Evolutionary conservation across 495 filamentous ascomycete species (phyloP).

Genomic region (Viridothelium virens): DNA sequence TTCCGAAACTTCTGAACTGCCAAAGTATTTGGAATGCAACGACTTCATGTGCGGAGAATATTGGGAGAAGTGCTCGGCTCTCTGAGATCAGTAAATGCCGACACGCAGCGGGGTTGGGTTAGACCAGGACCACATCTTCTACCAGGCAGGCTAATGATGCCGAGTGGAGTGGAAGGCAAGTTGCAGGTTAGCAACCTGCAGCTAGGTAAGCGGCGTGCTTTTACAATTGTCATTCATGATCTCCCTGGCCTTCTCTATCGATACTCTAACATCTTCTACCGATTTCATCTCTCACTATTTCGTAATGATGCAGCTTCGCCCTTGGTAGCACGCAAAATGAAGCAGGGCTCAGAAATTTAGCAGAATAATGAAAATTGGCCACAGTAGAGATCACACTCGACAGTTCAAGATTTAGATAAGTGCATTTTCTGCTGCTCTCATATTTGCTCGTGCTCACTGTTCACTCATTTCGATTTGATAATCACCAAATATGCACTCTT

Average conservation of each 20-base stretch:
- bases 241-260: neutral
- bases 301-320: neutral
- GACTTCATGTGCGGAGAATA: neutral
- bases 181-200: neutral
- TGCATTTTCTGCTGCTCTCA: neutral
- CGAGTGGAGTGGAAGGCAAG: neutral
- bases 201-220: neutral
- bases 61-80: too few relatives aligned
- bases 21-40: neutral
- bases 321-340: neutral
- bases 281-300: neutral
- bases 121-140: neutral
- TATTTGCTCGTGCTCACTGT: neutral
- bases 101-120: neutral
- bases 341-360: neutral
- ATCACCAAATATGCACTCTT: neutral
- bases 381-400: too few relatives aligned
- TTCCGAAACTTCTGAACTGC: too few relatives aligned
- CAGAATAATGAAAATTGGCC: neutral
- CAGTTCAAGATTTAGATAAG: too few relatives aligned
- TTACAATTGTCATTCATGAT: neutral
- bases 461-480: neutral
- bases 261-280: neutral
- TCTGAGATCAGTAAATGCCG: too few relatives aligned
- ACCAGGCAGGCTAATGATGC: neutral